phyloP scores from a whole-genome alignment of 2,329 filamentous ascomycete genomes.

The Metarhizium sp. region DNA sequence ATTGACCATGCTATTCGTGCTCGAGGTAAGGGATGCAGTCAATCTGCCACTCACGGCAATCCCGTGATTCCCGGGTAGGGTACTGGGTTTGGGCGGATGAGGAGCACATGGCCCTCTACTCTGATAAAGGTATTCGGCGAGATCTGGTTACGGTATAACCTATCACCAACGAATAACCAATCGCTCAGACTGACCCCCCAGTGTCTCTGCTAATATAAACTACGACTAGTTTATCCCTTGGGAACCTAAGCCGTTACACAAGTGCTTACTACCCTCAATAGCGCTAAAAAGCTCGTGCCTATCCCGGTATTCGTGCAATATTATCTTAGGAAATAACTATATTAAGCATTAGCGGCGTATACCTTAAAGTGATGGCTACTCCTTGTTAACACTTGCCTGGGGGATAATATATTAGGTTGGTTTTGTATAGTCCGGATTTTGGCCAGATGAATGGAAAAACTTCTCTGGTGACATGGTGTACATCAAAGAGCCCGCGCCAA shows the following conservation, averaged over 20 bases:
- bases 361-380: constrained; percentile 30
- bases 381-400: constrained; percentile 34
- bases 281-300: constrained; percentile 24
- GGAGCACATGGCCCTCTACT: too few relatives aligned
- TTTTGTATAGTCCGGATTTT: constrained; percentile 27
- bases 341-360: constrained; percentile 19
- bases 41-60: too few relatives aligned
- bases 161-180: too few relatives aligned
- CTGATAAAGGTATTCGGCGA: too few relatives aligned
- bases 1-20: too few relatives aligned
- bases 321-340: constrained; percentile 27
- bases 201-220: too few relatives aligned
- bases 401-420: constrained; percentile 35
- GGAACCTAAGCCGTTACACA: background rate
- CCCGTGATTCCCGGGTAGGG: too few relatives aligned
- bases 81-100: too few relatives aligned
- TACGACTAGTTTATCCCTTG: too few relatives aligned
- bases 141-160: too few relatives aligned
- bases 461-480: constrained; percentile 41
- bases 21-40: too few relatives aligned
- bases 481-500: constrained; percentile 26
- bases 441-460: constrained; percentile 24
- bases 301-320: constrained; percentile 30
- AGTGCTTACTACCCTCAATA: background rate
- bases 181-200: too few relatives aligned